Evolutionary conservation across 352 stramenopile genomes (phyloP).

Genomic region (Globisporangium paddicum): DNA sequence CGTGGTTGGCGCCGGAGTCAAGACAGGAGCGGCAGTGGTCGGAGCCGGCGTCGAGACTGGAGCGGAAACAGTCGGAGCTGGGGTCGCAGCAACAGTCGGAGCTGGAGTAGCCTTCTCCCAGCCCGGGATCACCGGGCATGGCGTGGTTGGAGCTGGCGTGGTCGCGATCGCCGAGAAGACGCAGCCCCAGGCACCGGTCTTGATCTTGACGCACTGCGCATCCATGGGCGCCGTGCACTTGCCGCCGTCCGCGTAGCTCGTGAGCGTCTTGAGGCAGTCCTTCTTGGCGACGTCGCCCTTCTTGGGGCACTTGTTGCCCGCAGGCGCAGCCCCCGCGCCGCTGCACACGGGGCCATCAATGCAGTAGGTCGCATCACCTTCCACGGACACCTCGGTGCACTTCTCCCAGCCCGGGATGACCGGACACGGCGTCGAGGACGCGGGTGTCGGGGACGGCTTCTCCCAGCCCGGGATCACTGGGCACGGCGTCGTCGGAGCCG

Average conservation of each 20-base stretch:
- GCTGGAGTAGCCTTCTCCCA: slow-evolving; percentile 15
- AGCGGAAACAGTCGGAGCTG: background rate
- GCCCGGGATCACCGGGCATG: slow-evolving; percentile 10
- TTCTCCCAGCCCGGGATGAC: slow-evolving; percentile 11
- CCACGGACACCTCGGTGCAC: slow-evolving; percentile 51
- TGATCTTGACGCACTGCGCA: slow-evolving; percentile 51
- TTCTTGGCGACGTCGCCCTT: slow-evolving; percentile 51
- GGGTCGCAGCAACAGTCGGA: background rate
- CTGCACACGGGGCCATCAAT: slow-evolving; percentile 60
- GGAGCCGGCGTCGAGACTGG: background rate
- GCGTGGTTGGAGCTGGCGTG: slow-evolving; percentile 26
- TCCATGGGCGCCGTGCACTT: slow-evolving; percentile 53
- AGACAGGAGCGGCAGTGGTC: background rate
- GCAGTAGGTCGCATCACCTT: slow-evolving; percentile 72
- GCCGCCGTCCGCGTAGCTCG: slow-evolving; percentile 41
- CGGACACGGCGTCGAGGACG: slow-evolving; percentile 3
- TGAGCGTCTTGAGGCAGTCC: slow-evolving; percentile 51
- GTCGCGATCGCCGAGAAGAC: slow-evolving; percentile 24
- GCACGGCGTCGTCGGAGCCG: background rate
- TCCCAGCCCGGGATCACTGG: slow-evolving; percentile 8
- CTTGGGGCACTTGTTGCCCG: slow-evolving; percentile 44
- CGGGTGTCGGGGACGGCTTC: slow-evolving; percentile 1
- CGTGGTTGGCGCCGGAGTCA: slow-evolving; percentile 1
- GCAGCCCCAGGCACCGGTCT: slow-evolving; percentile 70
- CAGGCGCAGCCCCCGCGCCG: slow-evolving; percentile 31